Base-by-base conservation (phyloP, 1,284 basidiomycete genomes). In the Tilletia setariae region DNA sequence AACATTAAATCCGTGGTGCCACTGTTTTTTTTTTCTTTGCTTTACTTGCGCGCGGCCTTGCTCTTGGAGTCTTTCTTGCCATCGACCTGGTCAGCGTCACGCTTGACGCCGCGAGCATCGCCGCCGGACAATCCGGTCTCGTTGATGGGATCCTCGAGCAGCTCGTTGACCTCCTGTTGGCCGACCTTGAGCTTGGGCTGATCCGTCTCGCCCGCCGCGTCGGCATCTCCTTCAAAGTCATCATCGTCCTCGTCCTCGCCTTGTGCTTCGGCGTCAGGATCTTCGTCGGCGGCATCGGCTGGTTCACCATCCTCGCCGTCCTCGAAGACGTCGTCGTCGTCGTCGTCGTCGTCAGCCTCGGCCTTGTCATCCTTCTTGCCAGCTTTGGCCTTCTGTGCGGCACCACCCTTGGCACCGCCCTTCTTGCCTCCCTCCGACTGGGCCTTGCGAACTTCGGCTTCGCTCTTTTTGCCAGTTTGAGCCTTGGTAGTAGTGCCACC, bases 31-130 rank as follows among this genome's bases (percentile, higher is more conserved):
- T n/a, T n/a, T n/a, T n/a, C n/a, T n/a, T n/a, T n/a, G n/a, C 47
- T 1, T 49, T 23, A 59, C 53, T 59, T 59, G 53, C 53, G 53
- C 53, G 53, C 53, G 23, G 25, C 53, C 53, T 59, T 59, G 23
- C 23, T 30, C 23, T 30, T 25, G 23, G 53, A 25, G 23, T 59
- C 53, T 8, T 59, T 1, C 53, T 23, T 30, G n/a, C 53, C 53
- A 30, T 59, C 53, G 8, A 51, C 49, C 9, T 51, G 15, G 11
- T 51, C 49, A 13, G 32, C 53, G 32, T 59, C 53, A 9, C 53
- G 53, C 53, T 59, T 59, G 1, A 19, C 19, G 16, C 53, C 53
- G 19, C 53, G 16, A 8, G 53, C 53, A 28, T 59, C 53, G 9
- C 53, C 53, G 9, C 47, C 47, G 7, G 47, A 49, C 47, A 59